Evolutionary conservation across 2,329 filamentous ascomycete genomes (phyloP).

Genomic region (Xylariaceae sp.): DNA sequence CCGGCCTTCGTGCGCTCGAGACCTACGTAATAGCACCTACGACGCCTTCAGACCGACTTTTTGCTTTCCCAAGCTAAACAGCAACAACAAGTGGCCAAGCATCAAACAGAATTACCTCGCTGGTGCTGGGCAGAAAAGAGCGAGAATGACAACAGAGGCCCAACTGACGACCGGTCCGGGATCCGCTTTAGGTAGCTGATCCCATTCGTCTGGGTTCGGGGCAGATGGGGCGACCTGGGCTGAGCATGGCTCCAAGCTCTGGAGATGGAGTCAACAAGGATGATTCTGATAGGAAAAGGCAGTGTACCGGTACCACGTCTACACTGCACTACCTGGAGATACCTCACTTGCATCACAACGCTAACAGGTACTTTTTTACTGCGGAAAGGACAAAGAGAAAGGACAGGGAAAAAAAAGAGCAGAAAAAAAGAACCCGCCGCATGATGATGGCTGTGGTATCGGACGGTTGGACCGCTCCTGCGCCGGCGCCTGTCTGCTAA

Average conservation of each 20-base stretch:
- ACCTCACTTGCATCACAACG: neutral
- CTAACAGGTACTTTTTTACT: neutral
- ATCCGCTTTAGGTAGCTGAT: slow-evolving; percentile 13
- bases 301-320: neutral
- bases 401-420: neutral
- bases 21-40: neutral
- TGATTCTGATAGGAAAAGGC: slow-evolving; percentile 1
- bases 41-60: slow-evolving; percentile 18
- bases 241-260: slow-evolving; percentile 7
- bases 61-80: slow-evolving; percentile 3
- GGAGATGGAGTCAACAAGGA: slow-evolving; percentile 10
- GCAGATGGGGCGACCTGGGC: slow-evolving; percentile 19
- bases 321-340: too few species aligned
- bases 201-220: slow-evolving; percentile 19
- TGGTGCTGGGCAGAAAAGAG: neutral
- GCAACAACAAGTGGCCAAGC: slow-evolving; percentile 1
- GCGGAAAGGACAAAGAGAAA: neutral
- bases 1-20: neutral
- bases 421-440: neutral
- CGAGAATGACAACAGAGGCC: neutral
- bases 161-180: slow-evolving; percentile 11
- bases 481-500: too few species aligned
- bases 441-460: neutral
- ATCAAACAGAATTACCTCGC: slow-evolving; percentile 7
- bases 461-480: neutral